Evolutionary conservation across 2,329 filamentous ascomycete genomes (phyloP).

Genomic region (Fusarium liriodendri): DNA sequence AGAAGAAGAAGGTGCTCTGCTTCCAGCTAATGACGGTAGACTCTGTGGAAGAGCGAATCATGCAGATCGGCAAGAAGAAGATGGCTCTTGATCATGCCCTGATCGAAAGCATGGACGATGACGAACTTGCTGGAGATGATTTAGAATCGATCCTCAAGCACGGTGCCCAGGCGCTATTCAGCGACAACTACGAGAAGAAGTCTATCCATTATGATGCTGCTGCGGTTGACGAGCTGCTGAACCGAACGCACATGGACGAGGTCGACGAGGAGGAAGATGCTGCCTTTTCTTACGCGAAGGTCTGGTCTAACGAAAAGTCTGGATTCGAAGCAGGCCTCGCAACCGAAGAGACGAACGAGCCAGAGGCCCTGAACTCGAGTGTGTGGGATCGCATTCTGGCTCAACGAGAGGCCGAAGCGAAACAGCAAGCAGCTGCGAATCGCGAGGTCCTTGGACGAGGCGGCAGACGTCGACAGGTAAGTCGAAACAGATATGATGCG

Average conservation of each 20-base stretch:
- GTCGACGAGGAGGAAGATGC: constrained; percentile 77
- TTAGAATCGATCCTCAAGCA: constrained; percentile 89
- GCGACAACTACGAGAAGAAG: constrained; percentile 74
- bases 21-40: constrained; percentile 93
- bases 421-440: constrained; percentile 74
- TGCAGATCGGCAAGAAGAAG: constrained; percentile 95
- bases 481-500: constrained; percentile 11
- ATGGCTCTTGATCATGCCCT: constrained; percentile 95
- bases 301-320: constrained; percentile 88
- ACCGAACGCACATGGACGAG: constrained; percentile 83
- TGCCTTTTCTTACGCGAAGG: constrained; percentile 88
- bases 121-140: constrained; percentile 83
- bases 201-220: constrained; percentile 85
- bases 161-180: constrained; percentile 88
- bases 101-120: constrained; percentile 89
- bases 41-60: constrained; percentile 93
- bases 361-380: constrained; percentile 69
- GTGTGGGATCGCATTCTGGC: constrained; percentile 93
- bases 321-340: constrained; percentile 73
- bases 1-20: constrained; percentile 94
- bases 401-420: constrained; percentile 82
- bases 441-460: constrained; percentile 87
- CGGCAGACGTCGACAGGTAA: constrained; percentile 72
- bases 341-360: constrained; percentile 61
- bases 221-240: constrained; percentile 90